phyloP scores from a whole-genome alignment of 2,329 filamentous ascomycete species.

The Paradendryphiella salina region DNA sequence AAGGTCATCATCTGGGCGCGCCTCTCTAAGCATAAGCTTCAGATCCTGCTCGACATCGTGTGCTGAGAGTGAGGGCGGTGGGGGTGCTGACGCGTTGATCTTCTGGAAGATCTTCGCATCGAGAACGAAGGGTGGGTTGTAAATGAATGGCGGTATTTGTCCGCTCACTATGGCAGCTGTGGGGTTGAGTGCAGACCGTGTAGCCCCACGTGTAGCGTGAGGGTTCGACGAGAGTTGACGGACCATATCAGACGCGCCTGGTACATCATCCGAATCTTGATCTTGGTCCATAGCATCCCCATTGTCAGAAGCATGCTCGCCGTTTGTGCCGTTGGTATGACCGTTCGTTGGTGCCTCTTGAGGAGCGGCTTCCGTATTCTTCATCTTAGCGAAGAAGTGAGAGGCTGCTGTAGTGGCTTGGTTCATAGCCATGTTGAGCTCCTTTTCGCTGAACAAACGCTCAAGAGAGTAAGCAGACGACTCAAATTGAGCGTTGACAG shows the following conservation, averaged over 20 bases:
- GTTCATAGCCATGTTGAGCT: slow-evolving; percentile 64
- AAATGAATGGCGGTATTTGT: slow-evolving; percentile 48
- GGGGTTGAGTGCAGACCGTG: slow-evolving; percentile 60
- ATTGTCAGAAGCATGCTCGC: slow-evolving; percentile 42
- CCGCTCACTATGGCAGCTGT: slow-evolving; percentile 50
- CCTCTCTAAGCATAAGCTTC: slow-evolving; percentile 51
- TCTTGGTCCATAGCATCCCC: slow-evolving; percentile 47
- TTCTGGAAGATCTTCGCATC: slow-evolving; percentile 53
- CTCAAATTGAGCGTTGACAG: slow-evolving; percentile 59
- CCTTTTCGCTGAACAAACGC: slow-evolving; percentile 69
- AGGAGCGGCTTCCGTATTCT: slow-evolving; percentile 37
- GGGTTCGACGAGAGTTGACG: slow-evolving; percentile 62
- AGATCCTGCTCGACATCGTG: slow-evolving; percentile 55
- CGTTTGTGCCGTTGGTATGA: slow-evolving; percentile 39
- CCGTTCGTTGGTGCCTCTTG: slow-evolving; percentile 40
- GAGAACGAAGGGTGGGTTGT: slow-evolving; percentile 50
- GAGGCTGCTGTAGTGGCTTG: slow-evolving; percentile 63
- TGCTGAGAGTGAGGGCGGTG: slow-evolving; percentile 49
- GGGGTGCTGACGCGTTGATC: slow-evolving; percentile 53
- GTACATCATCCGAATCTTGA: slow-evolving; percentile 45
- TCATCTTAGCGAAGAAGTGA: slow-evolving; percentile 61
- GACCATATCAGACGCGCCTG: slow-evolving; percentile 61
- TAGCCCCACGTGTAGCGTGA: slow-evolving; percentile 57
- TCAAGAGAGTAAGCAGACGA: slow-evolving; percentile 64
- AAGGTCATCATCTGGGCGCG: slow-evolving; percentile 44